These are phyloP conservation scores for Puccinia horiana DNA, from an alignment of 1,284 basidiomycete species.

Conservation along the genomic window DNA sequence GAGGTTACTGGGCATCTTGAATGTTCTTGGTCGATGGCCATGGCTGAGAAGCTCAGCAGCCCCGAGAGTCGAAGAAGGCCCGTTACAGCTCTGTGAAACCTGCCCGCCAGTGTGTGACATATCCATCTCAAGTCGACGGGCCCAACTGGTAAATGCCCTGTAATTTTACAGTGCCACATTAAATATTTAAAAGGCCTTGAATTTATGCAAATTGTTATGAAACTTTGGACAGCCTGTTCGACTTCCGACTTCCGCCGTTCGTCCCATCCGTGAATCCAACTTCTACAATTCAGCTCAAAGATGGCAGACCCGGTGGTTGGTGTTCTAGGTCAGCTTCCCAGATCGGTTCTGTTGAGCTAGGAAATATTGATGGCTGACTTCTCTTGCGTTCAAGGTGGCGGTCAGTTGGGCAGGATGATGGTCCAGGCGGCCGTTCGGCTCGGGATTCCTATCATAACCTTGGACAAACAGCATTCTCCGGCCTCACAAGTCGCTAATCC, in stretches of 20 bases:
- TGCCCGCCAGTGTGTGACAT: background rate
- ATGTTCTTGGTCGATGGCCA: conserved; percentile 23
- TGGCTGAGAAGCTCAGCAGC: background rate
- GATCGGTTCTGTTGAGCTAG: background rate
- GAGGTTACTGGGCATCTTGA: conserved; percentile 14
- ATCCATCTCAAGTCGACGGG: too few relatives aligned
- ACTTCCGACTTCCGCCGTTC: too few relatives aligned
- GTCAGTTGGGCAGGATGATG: conserved; percentile 97
- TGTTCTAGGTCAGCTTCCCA: background rate
- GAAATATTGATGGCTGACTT: background rate
- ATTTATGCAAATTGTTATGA: too few relatives aligned
- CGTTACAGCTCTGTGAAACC: background rate
- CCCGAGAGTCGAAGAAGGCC: background rate
- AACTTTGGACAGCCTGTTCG: too few relatives aligned
- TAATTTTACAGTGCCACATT: too few relatives aligned
- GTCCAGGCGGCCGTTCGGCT: conserved; percentile 85
- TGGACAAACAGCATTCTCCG: conserved; percentile 79
- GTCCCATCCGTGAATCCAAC: too few relatives aligned
- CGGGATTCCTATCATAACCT: conserved; percentile 80
- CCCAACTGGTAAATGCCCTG: too few relatives aligned
- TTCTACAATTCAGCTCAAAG: background rate
- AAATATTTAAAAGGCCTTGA: too few relatives aligned
- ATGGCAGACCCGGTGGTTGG: background rate
- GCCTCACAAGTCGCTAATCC: conserved; percentile 80
- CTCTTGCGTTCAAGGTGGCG: conserved; percentile 71